Conservation (phyloP, 192 early-diverging fungal genomes). For the Cladochytrium replicatum region DNA sequence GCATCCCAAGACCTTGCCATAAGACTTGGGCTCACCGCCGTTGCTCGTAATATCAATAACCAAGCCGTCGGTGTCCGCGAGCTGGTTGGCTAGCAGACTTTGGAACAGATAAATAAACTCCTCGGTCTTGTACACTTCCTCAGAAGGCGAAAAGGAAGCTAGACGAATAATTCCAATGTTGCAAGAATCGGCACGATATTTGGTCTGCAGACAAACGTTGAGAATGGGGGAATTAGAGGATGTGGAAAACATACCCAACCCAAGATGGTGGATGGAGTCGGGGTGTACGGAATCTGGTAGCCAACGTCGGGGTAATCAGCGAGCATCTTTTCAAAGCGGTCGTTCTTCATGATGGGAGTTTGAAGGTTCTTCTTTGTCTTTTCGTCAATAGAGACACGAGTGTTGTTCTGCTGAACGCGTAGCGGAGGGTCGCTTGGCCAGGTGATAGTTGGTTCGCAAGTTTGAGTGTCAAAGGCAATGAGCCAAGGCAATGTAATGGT, state of each 20-base stretch:
- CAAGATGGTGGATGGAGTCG: too few relatives aligned
- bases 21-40: too few relatives aligned
- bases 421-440: too few relatives aligned
- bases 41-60: slow-evolving; percentile 16
- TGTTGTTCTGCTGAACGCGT: too few relatives aligned
- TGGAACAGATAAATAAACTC: neutral
- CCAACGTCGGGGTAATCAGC: neutral
- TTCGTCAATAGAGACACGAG: neutral
- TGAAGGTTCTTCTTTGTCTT: neutral
- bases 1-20: too few relatives aligned
- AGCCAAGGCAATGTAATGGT: too few relatives aligned
- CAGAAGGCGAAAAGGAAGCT: slow-evolving; percentile 1
- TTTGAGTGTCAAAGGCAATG: neutral
- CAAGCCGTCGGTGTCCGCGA: slow-evolving; percentile 10
- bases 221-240: too few relatives aligned
- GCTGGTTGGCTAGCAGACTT: slow-evolving; percentile 9
- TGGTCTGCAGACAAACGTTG: too few relatives aligned
- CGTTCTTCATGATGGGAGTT: neutral
- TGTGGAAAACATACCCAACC: too few relatives aligned
- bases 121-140: neutral
- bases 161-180: slow-evolving; percentile 21
- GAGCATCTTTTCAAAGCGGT: neutral
- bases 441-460: too few relatives aligned
- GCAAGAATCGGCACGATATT: slow-evolving; percentile 1
- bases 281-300: slow-evolving; percentile 1